These are phyloP conservation scores for Pleurotus cornucopiae DNA, from an alignment of 768 basidiomycete genomes.

Conservation along the genomic window DNA sequence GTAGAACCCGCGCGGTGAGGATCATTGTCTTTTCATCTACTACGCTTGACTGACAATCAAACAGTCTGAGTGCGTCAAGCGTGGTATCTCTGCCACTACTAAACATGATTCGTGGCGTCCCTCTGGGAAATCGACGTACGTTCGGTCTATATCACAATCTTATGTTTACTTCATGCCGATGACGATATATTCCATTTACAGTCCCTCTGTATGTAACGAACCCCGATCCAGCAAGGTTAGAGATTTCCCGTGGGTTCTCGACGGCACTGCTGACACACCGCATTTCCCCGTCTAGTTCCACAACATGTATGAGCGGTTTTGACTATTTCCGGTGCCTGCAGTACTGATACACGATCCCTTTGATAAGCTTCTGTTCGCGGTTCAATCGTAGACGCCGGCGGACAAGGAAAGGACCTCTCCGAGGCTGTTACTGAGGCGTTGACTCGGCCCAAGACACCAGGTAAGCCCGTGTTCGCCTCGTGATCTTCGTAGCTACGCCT, in stretches of 20 bases:
- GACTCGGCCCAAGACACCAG: conserved; percentile 3
- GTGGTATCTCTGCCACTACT: conserved; percentile 48
- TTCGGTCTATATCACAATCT: conserved; percentile 1
- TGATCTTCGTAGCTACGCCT: background rate
- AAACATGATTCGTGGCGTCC: conserved; percentile 42
- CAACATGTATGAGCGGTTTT: conserved; percentile 1
- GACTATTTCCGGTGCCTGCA: background rate
- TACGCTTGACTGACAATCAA: conserved; percentile 8
- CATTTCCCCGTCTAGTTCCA: conserved; percentile 5
- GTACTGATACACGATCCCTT: background rate
- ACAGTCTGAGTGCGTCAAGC: conserved; percentile 39
- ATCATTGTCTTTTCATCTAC: conserved; percentile 11
- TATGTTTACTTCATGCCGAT: conserved; percentile 5
- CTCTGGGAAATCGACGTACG: conserved; percentile 41
- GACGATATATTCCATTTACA: conserved; percentile 13
- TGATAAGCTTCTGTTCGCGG: conserved; percentile 3
- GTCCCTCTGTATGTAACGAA: conserved; percentile 36
- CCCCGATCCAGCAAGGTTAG: conserved; percentile 39
- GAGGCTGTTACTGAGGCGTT: conserved; percentile 1
- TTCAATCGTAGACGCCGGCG: conserved; percentile 2
- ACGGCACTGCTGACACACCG: background rate
- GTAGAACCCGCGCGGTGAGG: conserved; percentile 4
- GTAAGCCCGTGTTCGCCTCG: background rate
- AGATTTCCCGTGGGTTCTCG: conserved; percentile 1
- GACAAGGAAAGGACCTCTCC: conserved; percentile 3